phyloP scores from a whole-genome alignment of 345 rosid genomes.

The Aethionema arabicum region DNA sequence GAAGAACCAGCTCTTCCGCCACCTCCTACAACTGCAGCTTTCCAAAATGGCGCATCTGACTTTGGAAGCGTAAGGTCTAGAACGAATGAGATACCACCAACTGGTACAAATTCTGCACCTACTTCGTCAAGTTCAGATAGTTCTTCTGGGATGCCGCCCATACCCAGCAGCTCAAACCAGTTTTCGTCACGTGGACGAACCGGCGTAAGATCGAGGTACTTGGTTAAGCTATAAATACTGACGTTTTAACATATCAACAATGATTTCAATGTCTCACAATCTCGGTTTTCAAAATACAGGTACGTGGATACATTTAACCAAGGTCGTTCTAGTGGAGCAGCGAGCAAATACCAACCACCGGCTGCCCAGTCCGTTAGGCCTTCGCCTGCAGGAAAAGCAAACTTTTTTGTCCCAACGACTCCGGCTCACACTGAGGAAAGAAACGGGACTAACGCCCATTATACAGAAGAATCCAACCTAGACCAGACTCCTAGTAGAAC shows the following conservation, averaged over 20 bases:
- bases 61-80: constrained; percentile 58
- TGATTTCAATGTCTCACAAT: not conserved
- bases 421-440: constrained; percentile 46
- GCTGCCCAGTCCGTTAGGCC: constrained; percentile 56
- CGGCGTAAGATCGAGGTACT: constrained; percentile 74
- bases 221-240: no score
- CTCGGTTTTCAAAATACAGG: constrained; percentile 36
- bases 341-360: constrained; percentile 58
- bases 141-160: constrained; percentile 66
- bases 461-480: constrained; percentile 32
- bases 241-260: no score
- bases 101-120: constrained; percentile 45
- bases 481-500: not conserved
- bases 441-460: constrained; percentile 39
- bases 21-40: constrained; percentile 59
- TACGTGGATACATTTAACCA: constrained; percentile 85
- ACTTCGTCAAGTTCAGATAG: constrained; percentile 45
- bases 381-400: constrained; percentile 48
- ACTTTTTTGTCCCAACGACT: constrained; percentile 64
- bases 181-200: constrained; percentile 73
- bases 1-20: constrained; percentile 66
- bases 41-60: constrained; percentile 61
- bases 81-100: constrained; percentile 43
- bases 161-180: constrained; percentile 67
- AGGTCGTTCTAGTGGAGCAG: constrained; percentile 51